Conservation (phyloP, 176 grass and related monocot genomes). For the Areca catechu region DNA sequence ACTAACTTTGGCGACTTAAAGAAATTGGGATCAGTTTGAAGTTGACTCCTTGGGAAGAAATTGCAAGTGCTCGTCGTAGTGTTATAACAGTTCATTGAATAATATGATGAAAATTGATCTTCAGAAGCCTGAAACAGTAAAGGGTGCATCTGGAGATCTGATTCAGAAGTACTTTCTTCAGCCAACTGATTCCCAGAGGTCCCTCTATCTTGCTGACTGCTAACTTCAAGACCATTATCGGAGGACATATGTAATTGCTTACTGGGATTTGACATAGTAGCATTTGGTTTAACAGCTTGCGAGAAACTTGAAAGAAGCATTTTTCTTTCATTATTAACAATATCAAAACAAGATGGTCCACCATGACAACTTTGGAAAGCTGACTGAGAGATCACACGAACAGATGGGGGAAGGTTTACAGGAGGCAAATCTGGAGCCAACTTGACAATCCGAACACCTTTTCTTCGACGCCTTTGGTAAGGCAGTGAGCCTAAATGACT, state of each 20-base stretch:
- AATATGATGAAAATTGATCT: slow-evolving; percentile 47
- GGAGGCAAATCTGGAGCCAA: slow-evolving; percentile 91
- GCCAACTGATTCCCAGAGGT: slow-evolving; percentile 8
- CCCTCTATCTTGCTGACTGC: slow-evolving; percentile 24
- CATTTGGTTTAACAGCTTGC: slow-evolving; percentile 26
- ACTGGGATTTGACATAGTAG: slow-evolving; percentile 15
- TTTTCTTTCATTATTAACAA: slow-evolving; percentile 22
- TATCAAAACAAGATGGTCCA: slow-evolving; percentile 28
- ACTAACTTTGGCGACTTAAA: slow-evolving; percentile 1
- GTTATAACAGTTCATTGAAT: slow-evolving; percentile 29
- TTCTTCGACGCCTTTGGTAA: slow-evolving; percentile 36
- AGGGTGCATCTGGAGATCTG: slow-evolving; percentile 91
- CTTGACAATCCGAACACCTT: slow-evolving; percentile 64
- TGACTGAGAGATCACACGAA: slow-evolving; percentile 56
- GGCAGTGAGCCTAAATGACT: slow-evolving; percentile 24
- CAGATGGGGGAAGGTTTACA: slow-evolving; percentile 78
- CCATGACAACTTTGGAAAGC: slow-evolving; percentile 31
- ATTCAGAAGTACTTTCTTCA: slow-evolving; percentile 34
- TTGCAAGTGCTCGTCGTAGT: slow-evolving; percentile 34
- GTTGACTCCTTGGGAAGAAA: slow-evolving; percentile 30
- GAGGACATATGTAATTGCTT: slow-evolving; percentile 44
- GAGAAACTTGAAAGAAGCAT: slow-evolving; percentile 23
- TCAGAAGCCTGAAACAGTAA: slow-evolving; percentile 72
- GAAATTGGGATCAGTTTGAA: slow-evolving; percentile 29
- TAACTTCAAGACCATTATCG: slow-evolving; percentile 33